Conservation (phyloP, 192 early-diverging fungal species). For the Podila clonocystis region DNA sequence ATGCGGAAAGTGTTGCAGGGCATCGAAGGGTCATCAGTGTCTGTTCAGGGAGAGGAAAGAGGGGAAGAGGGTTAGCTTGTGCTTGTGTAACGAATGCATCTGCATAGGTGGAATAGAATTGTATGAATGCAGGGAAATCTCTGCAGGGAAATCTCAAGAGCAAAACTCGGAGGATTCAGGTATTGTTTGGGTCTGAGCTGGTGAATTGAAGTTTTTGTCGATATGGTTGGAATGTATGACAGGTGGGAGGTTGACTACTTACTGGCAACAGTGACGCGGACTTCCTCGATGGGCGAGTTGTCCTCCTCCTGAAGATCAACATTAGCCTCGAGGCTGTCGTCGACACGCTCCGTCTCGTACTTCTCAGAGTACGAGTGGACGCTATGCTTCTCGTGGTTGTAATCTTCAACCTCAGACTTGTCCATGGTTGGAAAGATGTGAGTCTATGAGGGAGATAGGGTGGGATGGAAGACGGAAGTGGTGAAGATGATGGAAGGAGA, state of each 20-base stretch:
- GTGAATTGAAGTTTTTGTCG: background rate
- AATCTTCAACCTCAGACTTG: too few species aligned
- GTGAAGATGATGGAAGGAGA: too few species aligned
- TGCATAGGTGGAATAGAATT: background rate
- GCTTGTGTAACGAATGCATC: background rate
- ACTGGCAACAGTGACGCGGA: constrained; percentile 52
- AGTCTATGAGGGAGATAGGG: constrained; percentile 8
- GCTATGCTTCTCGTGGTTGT: background rate
- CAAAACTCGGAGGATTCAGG: background rate
- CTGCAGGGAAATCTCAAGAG: too few species aligned
- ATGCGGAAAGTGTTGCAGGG: constrained; percentile 64
- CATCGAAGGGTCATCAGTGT: constrained; percentile 56
- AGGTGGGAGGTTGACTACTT: background rate
- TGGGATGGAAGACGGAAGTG: too few species aligned
- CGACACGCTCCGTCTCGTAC: constrained; percentile 9
- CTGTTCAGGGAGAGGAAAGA: constrained; percentile 20
- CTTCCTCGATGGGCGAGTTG: constrained; percentile 52
- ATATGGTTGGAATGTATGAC: background rate
- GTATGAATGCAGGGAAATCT: too few species aligned
- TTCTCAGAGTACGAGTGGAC: constrained; percentile 52
- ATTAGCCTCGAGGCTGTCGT: background rate
- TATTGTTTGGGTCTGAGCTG: background rate
- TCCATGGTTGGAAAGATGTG: background rate
- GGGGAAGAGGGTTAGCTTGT: background rate
- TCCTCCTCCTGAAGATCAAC: constrained; percentile 18